Evolutionary conservation across 331 rosid genomes (phyloP).

Genomic region (Pyracantha coccinea): DNA sequence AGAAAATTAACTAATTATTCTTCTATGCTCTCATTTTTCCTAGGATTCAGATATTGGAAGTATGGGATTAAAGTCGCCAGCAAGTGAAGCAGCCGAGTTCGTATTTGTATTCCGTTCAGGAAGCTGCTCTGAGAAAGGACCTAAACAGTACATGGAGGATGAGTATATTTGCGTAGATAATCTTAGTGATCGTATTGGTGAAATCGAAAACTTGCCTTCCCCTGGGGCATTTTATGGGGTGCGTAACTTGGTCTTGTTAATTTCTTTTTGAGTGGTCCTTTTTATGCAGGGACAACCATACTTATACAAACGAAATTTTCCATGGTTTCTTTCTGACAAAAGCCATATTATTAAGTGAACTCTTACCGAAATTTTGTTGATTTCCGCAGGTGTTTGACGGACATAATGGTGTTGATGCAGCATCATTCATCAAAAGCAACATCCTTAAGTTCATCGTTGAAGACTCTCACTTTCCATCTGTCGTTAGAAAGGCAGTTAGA

Average conservation of each 20-base stretch:
- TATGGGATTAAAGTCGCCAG: slow-evolving; percentile 15
- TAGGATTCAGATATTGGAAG: slow-evolving; percentile 30
- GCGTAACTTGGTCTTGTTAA: slow-evolving; percentile 7
- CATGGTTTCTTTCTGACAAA: not conserved
- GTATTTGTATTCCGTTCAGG: slow-evolving; percentile 29
- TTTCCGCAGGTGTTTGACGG: slow-evolving; percentile 28
- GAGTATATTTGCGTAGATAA: slow-evolving; percentile 30
- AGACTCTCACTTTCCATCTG: slow-evolving; percentile 21
- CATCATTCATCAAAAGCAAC: slow-evolving; percentile 15
- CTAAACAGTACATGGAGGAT: slow-evolving; percentile 31
- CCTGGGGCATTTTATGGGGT: slow-evolving; percentile 39
- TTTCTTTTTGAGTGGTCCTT: not conserved
- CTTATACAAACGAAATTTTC: not conserved
- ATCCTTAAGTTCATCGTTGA: slow-evolving; percentile 19
- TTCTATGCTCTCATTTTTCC: not conserved
- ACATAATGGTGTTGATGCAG: slow-evolving; percentile 32
- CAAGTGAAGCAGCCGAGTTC: slow-evolving; percentile 8
- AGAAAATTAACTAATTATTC: not conserved
- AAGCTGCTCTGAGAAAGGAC: slow-evolving; percentile 34
- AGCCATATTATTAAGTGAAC: not conserved
- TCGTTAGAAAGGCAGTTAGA: slow-evolving; percentile 8
- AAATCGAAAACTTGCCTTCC: slow-evolving; percentile 13
- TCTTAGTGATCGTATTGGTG: slow-evolving; percentile 21
- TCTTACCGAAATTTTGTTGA: not conserved
- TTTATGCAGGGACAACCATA: not conserved